Conservation (phyloP, 1,139 yeast genomes). For the Schizosaccharomyces versatilis region DNA sequence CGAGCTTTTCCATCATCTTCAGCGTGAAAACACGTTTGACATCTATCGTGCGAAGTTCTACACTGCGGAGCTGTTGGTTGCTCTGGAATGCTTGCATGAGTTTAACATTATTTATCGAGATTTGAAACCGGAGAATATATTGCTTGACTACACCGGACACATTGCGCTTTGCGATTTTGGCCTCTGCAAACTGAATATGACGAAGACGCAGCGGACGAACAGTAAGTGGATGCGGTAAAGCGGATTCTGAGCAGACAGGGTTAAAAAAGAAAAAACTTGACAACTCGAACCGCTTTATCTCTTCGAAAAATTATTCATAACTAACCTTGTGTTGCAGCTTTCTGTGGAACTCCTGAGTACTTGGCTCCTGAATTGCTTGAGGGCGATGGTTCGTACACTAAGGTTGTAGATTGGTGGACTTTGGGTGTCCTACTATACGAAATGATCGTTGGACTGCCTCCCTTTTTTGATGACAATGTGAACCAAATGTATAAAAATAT, state of each 20-base stretch:
- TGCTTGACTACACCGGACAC: conserved; percentile 87
- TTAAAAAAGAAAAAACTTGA: neutral
- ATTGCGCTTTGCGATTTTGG: conserved; percentile 96
- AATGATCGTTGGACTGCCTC: conserved; percentile 92
- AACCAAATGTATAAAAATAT: conserved; percentile 87
- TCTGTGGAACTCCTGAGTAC: conserved; percentile 93
- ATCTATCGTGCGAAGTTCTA: conserved; percentile 78
- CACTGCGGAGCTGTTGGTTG: conserved; percentile 79
- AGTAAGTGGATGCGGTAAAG: neutral
- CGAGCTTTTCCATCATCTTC: conserved; percentile 83
- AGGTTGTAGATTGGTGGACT: conserved; percentile 98
- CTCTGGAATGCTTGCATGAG: conserved; percentile 75
- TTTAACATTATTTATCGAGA: conserved; percentile 86
- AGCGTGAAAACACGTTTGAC: conserved; percentile 72
- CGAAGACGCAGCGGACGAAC: conserved; percentile 63
- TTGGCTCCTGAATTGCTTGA: conserved; percentile 81
- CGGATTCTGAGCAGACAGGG: neutral
- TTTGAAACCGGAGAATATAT: conserved; percentile 82
- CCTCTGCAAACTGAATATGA: conserved; percentile 83
- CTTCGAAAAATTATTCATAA: too few species aligned
- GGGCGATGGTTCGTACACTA: conserved; percentile 71
- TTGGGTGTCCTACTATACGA: conserved; percentile 80
- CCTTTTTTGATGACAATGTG: conserved; percentile 87
- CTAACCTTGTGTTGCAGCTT: conserved; percentile 24
- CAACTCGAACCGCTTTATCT: too few species aligned